Base-by-base conservation (phyloP, 2,329 filamentous ascomycete genomes). In the Fusarium phyllophilum region DNA sequence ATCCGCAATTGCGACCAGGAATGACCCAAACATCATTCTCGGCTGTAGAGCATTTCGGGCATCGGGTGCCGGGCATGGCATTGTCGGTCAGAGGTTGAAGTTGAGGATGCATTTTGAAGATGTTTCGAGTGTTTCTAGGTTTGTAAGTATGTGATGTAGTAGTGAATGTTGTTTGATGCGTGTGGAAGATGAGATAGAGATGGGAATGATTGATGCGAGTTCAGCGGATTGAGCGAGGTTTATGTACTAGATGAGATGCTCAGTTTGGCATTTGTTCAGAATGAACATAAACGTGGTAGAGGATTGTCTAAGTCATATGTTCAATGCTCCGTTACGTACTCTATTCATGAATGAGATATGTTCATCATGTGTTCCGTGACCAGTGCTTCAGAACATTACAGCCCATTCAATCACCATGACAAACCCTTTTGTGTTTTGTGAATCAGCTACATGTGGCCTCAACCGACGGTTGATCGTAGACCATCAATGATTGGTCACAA, bases 121-220 rank as follows among this genome's bases (percentile, higher is more conserved):
- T 18, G 1, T 7, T 3, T 33, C 0, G 10, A 2, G 3, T 13
- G 5, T 9, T 10, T 33, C 5, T 7, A 5, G 4, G 22, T 24
- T 33, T 18, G 8, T 3, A 5, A 20, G 6, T 24, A 8, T 10
- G 8, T 5, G 12, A 3, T 24, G 8, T 24, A 10, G 29, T 33
- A 6, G 48, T 51, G 6, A 13, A 13, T 18, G 22, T 1, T 49
- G 11, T n/a, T 31, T n/a, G 8, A 48, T 11, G 22, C 4, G 29
- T 24, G 11, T 14, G 11, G 4, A 24, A 14, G 22, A 9, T 51
- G 22, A 20, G 29, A 10, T 34, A 6, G 4, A 18, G 29, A 18
- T 51, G 22, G 17, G 8, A 18, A 20, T 20, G 4, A 20, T 24
- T 20, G 15, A 51, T 18, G 17, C 6, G 11, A 51, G 11, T 33